Percentiles rank a stretch among this genome's conserved stretches.
These are phyloP conservation scores for Piedraia hortae DNA, from an alignment of 2,329 filamentous ascomycete genomes.

Conservation along the genomic window DNA sequence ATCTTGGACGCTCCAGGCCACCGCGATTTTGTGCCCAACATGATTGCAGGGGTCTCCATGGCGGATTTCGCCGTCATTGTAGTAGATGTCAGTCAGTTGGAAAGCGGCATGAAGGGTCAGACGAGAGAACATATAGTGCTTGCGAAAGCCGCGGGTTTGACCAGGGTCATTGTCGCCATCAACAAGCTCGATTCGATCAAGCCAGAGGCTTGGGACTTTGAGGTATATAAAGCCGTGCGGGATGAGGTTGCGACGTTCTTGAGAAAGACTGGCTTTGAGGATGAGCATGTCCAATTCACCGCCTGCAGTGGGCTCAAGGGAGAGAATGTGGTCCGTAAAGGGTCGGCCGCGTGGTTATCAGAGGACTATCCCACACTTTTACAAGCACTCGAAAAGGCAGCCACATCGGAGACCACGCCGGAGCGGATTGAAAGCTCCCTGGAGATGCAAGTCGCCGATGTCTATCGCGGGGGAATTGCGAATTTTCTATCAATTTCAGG, in stretches of 20 bases:
- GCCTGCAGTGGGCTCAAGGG: constrained; percentile 75
- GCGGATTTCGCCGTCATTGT: constrained; percentile 90
- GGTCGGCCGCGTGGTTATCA: constrained; percentile 41
- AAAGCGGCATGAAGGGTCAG: constrained; percentile 77
- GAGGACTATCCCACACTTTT: constrained; percentile 37
- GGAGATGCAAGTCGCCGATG: constrained; percentile 63
- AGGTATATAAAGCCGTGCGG: constrained; percentile 60
- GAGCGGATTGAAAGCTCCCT: constrained; percentile 40
- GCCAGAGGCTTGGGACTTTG: constrained; percentile 37
- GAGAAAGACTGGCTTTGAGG: constrained; percentile 50
- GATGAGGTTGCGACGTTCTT: constrained; percentile 66
- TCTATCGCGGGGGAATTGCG: constrained; percentile 53
- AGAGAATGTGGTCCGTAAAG: constrained; percentile 45
- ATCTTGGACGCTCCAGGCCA: constrained; percentile 91
- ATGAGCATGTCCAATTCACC: constrained; percentile 60
- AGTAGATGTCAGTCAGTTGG: constrained; percentile 82
- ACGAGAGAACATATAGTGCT: constrained; percentile 82
- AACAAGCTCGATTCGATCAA: constrained; percentile 79
- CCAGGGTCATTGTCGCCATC: constrained; percentile 64
- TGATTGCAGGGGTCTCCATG: constrained; percentile 91
- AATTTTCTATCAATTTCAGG: constrained; percentile 69
- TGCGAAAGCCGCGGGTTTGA: constrained; percentile 70
- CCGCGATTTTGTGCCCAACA: constrained; percentile 88
- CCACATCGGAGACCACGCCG: constrained; percentile 26
- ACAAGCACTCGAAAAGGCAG: constrained; percentile 59